Conservation (phyloP, 805 yeast species). For the Yamadazyma ubonensis region DNA sequence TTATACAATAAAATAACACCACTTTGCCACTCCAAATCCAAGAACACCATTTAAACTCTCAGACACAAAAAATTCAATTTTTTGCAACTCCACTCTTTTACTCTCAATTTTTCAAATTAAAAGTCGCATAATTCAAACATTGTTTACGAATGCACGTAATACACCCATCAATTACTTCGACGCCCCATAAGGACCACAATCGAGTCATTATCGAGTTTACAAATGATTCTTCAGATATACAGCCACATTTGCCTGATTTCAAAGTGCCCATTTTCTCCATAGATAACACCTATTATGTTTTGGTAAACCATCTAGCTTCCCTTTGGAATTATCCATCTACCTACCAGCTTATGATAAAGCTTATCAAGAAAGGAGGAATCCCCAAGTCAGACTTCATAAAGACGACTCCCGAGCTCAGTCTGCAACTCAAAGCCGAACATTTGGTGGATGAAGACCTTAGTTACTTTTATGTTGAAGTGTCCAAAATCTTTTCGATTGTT, state of each 20-base stretch:
- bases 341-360: conserved; percentile 35
- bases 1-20: too few species aligned
- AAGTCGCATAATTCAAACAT: too few species aligned
- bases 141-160: conserved; percentile 9
- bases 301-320: conserved; percentile 31
- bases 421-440: conserved; percentile 22
- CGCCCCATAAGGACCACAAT: conserved; percentile 1
- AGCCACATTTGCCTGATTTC: background rate
- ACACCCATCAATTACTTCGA: too few species aligned
- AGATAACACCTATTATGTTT: conserved; percentile 20
- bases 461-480: conserved; percentile 26
- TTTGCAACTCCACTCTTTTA: background rate
- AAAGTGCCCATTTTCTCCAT: conserved; percentile 19
- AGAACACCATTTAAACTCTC: too few species aligned
- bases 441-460: conserved; percentile 22
- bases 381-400: conserved; percentile 17
- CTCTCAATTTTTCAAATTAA: too few species aligned
- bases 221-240: conserved; percentile 1
- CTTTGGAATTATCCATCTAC: conserved; percentile 44
- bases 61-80: too few species aligned
- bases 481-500: conserved; percentile 21
- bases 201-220: conserved; percentile 8
- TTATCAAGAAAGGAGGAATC: conserved; percentile 22
- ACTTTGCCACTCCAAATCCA: too few species aligned
- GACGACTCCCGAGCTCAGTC: too few species aligned